Evolutionary conservation across 805 yeast genomes (phyloP), one percentile per base, ranked within the genome.

Genomic region (Candida anglica): DNA sequence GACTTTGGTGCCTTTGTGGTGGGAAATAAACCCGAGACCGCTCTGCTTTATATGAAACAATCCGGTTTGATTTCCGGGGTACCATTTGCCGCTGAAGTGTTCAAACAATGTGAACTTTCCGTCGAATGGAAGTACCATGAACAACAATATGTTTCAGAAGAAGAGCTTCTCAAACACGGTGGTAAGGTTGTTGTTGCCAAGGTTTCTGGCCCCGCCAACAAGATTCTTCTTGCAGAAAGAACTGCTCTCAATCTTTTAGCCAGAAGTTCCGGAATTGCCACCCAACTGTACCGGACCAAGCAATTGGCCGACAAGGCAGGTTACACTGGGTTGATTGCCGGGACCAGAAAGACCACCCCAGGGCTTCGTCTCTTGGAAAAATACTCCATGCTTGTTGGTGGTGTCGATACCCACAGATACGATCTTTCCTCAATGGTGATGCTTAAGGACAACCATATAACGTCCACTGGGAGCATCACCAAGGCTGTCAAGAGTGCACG

Each of bases 341-440:
- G 97, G 5, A 89, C 98, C 1, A 75, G 98, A 53, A 89, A 89
- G 61, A 91, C 97, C n/a, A 91, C 98, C 0, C 98, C 98, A 0
- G 98, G 98, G 0, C 72, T 89, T 42, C 76, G 98, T 50, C 67
- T 81, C 27, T 62, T 91, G 38, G 98, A 89, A 54, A 89, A 89
- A 56, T 89, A 89, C 60, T 82, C 95, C 16, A 91, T 89, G 98
- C 63, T 86, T 20, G 94, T 89, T 7, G 98, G 97, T 20, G 97
- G 97, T 3, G 84, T 86, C 36, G 98, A 89, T 53, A 74, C 93
- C 36, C 98, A 89, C 58, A 71, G 98, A 43, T 86, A 86, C 53
- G 97, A 91, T 54, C 73, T 89, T 37, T 81, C 93, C 28, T 76
- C 93, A 2, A 89, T 89, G 98, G 89, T 91, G 2, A 89, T 91